These are phyloP conservation scores for Pelargonium myrrhifolium DNA, from an alignment of 441 rosid species.

Conservation along the genomic window DNA sequence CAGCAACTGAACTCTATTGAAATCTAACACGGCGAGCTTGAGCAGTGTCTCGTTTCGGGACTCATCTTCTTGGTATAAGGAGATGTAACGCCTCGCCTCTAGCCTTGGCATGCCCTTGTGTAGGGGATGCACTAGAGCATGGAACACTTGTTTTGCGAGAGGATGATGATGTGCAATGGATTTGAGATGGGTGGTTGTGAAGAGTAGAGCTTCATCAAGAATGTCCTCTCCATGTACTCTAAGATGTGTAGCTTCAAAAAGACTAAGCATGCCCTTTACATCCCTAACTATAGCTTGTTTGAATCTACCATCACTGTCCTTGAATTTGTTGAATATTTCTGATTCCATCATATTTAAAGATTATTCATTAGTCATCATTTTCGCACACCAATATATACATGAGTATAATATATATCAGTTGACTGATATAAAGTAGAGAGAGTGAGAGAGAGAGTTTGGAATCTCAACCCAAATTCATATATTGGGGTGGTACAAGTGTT, in stretches of 20 bases:
- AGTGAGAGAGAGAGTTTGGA: no score
- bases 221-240: constrained; percentile 18
- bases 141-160: constrained; percentile 1
- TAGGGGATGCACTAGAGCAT: constrained; percentile 7
- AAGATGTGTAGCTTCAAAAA: constrained; percentile 19
- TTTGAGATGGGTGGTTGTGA: constrained; percentile 4
- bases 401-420: no score
- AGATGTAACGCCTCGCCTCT: constrained; percentile 11
- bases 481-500: no score
- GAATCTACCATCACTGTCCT: constrained; percentile 8
- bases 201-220: constrained; percentile 16
- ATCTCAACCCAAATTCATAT: no score
- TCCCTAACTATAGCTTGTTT: background rate
- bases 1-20: constrained; percentile 15
- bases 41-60: constrained; percentile 11
- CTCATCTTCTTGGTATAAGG: constrained; percentile 14
- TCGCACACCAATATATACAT: no score
- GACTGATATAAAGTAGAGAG: no score
- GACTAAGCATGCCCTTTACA: constrained; percentile 13
- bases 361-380: no score
- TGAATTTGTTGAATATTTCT: constrained; percentile 20
- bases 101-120: constrained; percentile 15
- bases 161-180: background rate
- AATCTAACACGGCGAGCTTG: constrained; percentile 18
- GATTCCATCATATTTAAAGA: background rate